Percentiles rank a stretch among this genome's conserved stretches.
Conservation (phyloP, 2,329 filamentous ascomycete genomes). For the Helicocarpus griseus region DNA sequence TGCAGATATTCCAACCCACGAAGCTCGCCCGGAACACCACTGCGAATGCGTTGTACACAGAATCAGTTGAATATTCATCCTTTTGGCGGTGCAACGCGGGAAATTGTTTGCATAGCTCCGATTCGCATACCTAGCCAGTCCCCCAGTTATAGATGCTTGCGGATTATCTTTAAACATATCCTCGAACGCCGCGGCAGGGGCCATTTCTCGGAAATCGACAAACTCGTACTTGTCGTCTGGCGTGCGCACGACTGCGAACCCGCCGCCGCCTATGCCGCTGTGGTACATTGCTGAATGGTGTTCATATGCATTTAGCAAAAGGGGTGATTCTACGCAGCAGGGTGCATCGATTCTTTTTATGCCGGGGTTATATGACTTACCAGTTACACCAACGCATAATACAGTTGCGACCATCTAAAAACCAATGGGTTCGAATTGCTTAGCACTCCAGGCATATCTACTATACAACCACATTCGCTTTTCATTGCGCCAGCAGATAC, state of each 20-base stretch:
- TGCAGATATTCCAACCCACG: slow-evolving; percentile 73
- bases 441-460: background rate
- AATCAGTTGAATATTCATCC: no score
- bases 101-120: no score
- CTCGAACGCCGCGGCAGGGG: slow-evolving; percentile 68
- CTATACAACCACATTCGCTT: background rate
- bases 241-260: slow-evolving; percentile 74
- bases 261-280: slow-evolving; percentile 75
- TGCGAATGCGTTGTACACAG: no score
- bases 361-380: slow-evolving; percentile 21
- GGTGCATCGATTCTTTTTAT: no score
- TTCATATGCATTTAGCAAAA: slow-evolving; percentile 3
- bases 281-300: slow-evolving; percentile 55
- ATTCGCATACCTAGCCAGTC: slow-evolving; percentile 49
- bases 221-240: slow-evolving; percentile 69
- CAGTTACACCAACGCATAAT: slow-evolving; percentile 65
- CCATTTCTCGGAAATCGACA: slow-evolving; percentile 83
- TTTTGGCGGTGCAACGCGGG: no score
- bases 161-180: slow-evolving; percentile 76
- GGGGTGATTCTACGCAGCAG: background rate
- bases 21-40: slow-evolving; percentile 51
- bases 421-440: background rate
- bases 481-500: background rate
- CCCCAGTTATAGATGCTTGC: slow-evolving; percentile 58
- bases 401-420: slow-evolving; percentile 57